Conservation (phyloP, 306 rosid species). For the Dryas octopetala region DNA sequence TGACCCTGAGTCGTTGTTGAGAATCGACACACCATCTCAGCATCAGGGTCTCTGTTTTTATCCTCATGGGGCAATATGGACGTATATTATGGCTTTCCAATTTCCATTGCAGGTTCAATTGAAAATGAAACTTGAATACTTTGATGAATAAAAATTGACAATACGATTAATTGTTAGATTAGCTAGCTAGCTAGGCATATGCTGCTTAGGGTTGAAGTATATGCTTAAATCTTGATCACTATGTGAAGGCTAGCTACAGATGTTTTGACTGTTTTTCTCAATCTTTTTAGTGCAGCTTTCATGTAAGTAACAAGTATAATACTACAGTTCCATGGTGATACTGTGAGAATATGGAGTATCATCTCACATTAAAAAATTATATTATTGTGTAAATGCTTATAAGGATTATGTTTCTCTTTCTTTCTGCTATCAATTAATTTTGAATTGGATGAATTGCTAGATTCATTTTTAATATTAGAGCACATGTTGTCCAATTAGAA, state of each 20-base stretch:
- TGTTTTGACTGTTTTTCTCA: not conserved
- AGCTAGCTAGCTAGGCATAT: not conserved
- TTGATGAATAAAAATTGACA: not conserved
- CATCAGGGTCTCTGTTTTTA: conserved; percentile 4
- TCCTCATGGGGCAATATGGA: not conserved
- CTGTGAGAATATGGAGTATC: too few relatives aligned
- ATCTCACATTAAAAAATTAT: too few relatives aligned
- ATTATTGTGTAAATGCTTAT: too few relatives aligned
- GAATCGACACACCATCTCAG: not conserved
- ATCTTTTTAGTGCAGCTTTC: not conserved
- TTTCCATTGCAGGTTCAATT: not conserved
- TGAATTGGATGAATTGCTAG: too few relatives aligned
- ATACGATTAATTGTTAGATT: not conserved
- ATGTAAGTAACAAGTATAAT: too few relatives aligned
- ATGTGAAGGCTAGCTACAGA: not conserved
- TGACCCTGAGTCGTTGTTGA: not conserved
- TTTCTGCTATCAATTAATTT: too few relatives aligned
- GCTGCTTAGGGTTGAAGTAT: not conserved
- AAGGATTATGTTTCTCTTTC: too few relatives aligned
- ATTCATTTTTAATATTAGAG: too few relatives aligned
- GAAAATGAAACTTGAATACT: not conserved
- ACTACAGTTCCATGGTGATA: not conserved
- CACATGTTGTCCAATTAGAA: too few relatives aligned
- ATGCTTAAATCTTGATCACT: not conserved
- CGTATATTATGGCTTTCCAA: not conserved